Evolutionary conservation across 2,329 filamentous ascomycete genomes (phyloP).

Genomic region (Penicillium sp.): DNA sequence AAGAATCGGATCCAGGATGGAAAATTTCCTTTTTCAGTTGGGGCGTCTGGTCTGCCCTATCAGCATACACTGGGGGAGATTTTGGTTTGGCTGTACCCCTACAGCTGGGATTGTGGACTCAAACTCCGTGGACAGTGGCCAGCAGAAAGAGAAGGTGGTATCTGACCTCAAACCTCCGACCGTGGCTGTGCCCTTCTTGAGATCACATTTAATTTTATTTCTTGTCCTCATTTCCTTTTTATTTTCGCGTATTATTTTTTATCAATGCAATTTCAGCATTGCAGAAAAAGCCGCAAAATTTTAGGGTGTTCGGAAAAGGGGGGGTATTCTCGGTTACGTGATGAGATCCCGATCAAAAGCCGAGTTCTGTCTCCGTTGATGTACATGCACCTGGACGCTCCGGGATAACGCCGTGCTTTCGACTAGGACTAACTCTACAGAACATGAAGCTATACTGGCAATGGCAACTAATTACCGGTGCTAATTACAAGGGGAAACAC

Average conservation of each 20-base stretch:
- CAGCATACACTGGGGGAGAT: background rate
- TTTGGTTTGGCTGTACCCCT: no score
- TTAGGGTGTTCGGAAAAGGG: background rate
- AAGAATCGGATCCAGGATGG: background rate
- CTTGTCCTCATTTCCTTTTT: background rate
- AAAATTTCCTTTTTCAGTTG: background rate
- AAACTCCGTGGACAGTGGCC: background rate
- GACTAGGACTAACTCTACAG: background rate
- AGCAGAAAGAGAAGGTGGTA: slow-evolving; percentile 7
- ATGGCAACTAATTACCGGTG: background rate
- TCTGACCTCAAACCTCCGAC: slow-evolving; percentile 3
- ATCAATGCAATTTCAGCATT: background rate
- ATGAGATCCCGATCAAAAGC: background rate
- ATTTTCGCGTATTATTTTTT: background rate
- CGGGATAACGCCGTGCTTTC: background rate
- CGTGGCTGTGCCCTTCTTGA: slow-evolving; percentile 1
- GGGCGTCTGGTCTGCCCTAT: no score
- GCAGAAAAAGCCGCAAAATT: background rate
- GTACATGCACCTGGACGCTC: background rate
- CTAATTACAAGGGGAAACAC: background rate
- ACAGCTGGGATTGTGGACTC: no score
- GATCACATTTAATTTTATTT: background rate
- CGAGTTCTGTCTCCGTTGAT: background rate
- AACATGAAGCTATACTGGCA: background rate
- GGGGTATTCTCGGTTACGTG: background rate